Conservation (phyloP, 345 rosid genomes). For the Ceriops zippeliana region DNA sequence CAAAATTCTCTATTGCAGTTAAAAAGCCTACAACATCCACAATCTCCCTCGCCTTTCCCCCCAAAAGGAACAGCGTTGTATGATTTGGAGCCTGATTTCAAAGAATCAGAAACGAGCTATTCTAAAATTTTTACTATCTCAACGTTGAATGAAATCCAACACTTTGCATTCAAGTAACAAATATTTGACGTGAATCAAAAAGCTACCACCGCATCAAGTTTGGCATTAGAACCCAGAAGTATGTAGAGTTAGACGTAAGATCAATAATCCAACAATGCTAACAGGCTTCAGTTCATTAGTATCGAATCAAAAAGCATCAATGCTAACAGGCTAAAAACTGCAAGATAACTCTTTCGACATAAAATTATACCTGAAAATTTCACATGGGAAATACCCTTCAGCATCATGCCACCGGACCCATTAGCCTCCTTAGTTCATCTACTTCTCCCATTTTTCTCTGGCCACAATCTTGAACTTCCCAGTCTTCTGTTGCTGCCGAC, state of each 20-base stretch:
- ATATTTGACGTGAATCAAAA: not conserved
- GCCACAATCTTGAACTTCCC: constrained; percentile 98
- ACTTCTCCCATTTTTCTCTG: constrained; percentile 42
- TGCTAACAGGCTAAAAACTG: not conserved
- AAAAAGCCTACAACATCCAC: not conserved
- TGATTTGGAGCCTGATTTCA: no score
- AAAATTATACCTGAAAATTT: not conserved
- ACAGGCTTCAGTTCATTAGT: not conserved
- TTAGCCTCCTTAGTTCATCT: constrained; percentile 9
- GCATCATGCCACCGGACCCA: not conserved
- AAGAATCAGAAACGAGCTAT: not conserved
- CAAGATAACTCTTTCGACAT: not conserved
- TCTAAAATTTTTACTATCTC: not conserved
- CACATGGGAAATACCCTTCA: not conserved
- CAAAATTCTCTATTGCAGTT: not conserved
- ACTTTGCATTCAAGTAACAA: not conserved
- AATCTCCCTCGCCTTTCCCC: no score
- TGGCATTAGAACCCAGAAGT: no score
- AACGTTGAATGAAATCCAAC: not conserved
- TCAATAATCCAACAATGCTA: no score
- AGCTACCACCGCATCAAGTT: not conserved
- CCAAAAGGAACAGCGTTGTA: no score
- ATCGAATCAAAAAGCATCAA: not conserved
- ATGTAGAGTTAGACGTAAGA: no score
- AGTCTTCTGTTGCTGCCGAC: constrained; percentile 75